Evolutionary conservation across 2,329 filamentous ascomycete genomes (phyloP).

Genomic region (Ophioceras dolichostomum): DNA sequence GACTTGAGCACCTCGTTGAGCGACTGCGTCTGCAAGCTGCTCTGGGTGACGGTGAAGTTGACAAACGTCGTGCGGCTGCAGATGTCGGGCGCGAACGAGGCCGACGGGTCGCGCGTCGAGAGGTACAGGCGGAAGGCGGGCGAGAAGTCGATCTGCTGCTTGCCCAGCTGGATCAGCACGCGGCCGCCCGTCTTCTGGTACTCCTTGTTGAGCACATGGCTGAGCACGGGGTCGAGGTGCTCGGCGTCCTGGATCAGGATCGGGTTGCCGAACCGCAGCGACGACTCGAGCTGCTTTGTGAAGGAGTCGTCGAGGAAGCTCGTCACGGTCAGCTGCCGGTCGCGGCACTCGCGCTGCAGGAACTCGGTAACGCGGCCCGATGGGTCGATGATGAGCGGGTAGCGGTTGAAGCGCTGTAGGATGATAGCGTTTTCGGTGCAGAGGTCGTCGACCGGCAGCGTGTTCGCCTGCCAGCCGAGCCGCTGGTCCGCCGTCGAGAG

Average conservation of each 20-base stretch:
- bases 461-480: slow-evolving; percentile 88
- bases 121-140: slow-evolving; percentile 91
- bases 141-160: slow-evolving; percentile 98
- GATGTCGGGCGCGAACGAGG: slow-evolving; percentile 88
- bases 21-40: slow-evolving; percentile 95
- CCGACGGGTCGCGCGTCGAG: slow-evolving; percentile 88
- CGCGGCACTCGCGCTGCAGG: slow-evolving; percentile 86
- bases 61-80: slow-evolving; percentile 98
- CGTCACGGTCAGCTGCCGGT: slow-evolving; percentile 86
- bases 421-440: slow-evolving; percentile 99
- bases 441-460: slow-evolving; percentile 86
- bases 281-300: slow-evolving; percentile 94
- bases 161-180: slow-evolving; percentile 95
- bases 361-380: slow-evolving; percentile 93
- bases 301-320: slow-evolving; percentile 98
- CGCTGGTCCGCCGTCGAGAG: slow-evolving; percentile 93
- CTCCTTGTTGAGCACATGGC: slow-evolving; percentile 98
- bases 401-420: slow-evolving; percentile 94
- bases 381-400: slow-evolving; percentile 95
- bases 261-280: slow-evolving; percentile 92
- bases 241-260: slow-evolving; percentile 98
- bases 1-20: slow-evolving; percentile 96
- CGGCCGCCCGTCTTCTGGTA: slow-evolving; percentile 97
- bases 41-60: slow-evolving; percentile 98
- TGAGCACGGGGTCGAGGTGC: slow-evolving; percentile 91